A percentile compares a stretch with the other conserved stretches of the same genome.
These are phyloP conservation scores for Malassezia furfur DNA, from an alignment of 1,284 basidiomycete species.

Conservation along the genomic window DNA sequence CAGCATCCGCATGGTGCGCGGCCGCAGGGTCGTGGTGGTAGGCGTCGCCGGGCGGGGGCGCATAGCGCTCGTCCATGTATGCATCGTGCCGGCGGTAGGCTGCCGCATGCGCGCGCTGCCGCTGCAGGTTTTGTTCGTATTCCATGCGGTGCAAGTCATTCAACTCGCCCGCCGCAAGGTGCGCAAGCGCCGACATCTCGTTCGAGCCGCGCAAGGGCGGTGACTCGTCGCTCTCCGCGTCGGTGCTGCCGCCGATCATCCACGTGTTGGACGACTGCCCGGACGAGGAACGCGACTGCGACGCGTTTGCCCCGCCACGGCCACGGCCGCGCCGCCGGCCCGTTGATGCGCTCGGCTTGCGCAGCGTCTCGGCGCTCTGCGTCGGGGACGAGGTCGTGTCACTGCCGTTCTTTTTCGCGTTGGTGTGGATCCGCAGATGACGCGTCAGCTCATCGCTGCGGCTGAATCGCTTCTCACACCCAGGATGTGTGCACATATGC, in stretches of 20 bases:
- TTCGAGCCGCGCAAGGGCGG: constrained; percentile 2
- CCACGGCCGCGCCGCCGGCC: constrained; percentile 11
- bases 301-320: constrained; percentile 2
- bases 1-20: neutral
- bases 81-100: constrained; percentile 14
- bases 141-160: constrained; percentile 39
- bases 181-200: constrained; percentile 45
- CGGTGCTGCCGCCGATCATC: neutral
- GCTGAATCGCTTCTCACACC: constrained; percentile 97
- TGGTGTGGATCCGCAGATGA: constrained; percentile 81
- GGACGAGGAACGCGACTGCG: neutral
- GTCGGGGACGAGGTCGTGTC: constrained; percentile 8
- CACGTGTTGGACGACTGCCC: neutral
- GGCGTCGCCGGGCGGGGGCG: neutral
- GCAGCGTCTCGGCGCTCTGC: constrained; percentile 10
- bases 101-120: constrained; percentile 5
- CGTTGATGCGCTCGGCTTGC: constrained; percentile 14
- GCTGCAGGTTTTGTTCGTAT: constrained; percentile 16
- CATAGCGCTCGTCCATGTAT: constrained; percentile 23
- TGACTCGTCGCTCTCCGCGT: constrained; percentile 34
- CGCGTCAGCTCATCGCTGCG: constrained; percentile 93
- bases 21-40: neutral
- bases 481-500: constrained; percentile 79
- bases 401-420: constrained; percentile 37
- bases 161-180: constrained; percentile 42